Conservation (phyloP, 2,329 filamentous ascomycete species). For the Calonectria naviculata region DNA sequence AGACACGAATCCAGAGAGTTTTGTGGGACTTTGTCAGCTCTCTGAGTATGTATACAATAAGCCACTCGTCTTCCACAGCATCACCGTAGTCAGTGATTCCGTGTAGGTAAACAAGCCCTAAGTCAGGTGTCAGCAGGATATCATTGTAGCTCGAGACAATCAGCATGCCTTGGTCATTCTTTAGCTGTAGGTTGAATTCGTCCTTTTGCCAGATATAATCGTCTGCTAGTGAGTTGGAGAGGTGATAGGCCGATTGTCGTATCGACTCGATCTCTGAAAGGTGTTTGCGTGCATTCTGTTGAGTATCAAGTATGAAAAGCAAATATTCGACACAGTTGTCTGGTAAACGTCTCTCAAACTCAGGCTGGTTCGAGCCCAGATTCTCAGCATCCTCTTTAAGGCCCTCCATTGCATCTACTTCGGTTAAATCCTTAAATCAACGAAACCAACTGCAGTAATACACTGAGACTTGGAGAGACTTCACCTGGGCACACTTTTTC, state of each 20-base stretch:
- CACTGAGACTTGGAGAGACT: neutral
- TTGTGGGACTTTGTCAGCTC: slow-evolving; percentile 80
- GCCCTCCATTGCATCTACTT: neutral
- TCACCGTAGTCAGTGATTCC: slow-evolving; percentile 91
- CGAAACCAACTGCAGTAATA: neutral
- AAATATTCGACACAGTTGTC: slow-evolving; percentile 91
- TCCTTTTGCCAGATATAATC: slow-evolving; percentile 98
- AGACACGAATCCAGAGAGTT: slow-evolving; percentile 83
- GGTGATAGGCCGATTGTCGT: slow-evolving; percentile 73
- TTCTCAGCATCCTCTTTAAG: neutral
- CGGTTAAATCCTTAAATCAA: neutral
- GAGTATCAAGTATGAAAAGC: slow-evolving; percentile 75
- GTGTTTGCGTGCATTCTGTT: slow-evolving; percentile 64
- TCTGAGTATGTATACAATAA: slow-evolving; percentile 89
- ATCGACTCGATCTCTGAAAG: slow-evolving; percentile 76
- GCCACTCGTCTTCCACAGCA: slow-evolving; percentile 97
- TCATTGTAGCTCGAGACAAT: neutral
- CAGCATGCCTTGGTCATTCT: slow-evolving; percentile 65
- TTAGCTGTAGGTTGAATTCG: slow-evolving; percentile 76
- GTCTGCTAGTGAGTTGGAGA: slow-evolving; percentile 74
- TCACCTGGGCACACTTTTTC: neutral
- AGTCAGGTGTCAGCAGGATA: slow-evolving; percentile 9
- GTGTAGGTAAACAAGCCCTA: slow-evolving; percentile 71
- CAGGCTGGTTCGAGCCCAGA: neutral
- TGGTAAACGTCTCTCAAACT: slow-evolving; percentile 59